Percentiles rank a stretch among this genome's conserved stretches.
phyloP scores from a whole-genome alignment of 768 basidiomycete genomes.

The Strobilomyces dryophilus region DNA sequence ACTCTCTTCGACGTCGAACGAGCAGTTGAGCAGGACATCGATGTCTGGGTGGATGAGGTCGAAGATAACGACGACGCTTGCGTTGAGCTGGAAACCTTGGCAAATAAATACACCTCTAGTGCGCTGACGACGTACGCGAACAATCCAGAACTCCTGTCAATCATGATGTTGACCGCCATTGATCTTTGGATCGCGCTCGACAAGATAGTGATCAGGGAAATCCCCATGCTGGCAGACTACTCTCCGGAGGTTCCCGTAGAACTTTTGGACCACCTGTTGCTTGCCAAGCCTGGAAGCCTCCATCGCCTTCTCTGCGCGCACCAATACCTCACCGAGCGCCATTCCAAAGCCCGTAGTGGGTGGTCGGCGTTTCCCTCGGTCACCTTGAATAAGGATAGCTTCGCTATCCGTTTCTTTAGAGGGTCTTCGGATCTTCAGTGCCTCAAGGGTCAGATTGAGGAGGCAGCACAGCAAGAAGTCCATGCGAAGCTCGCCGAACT shows the following conservation, averaged over 20 bases:
- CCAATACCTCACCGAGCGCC: not conserved
- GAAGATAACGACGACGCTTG: slow-evolving; percentile 5
- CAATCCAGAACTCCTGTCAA: slow-evolving; percentile 35
- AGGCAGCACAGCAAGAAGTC: slow-evolving; percentile 18
- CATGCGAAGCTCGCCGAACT: slow-evolving; percentile 30
- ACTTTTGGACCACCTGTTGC: not conserved
- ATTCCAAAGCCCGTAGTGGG: not conserved
- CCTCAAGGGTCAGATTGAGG: not conserved
- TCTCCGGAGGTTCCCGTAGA: not conserved
- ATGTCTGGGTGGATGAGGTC: not conserved
- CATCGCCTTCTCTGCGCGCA: not conserved
- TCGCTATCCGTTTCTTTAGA: not conserved
- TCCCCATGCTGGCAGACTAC: not conserved
- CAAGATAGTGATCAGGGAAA: not conserved
- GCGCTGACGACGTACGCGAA: slow-evolving; percentile 4
- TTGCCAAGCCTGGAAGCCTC: not conserved
- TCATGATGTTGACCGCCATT: slow-evolving; percentile 34
- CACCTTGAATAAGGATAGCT: not conserved
- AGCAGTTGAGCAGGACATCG: slow-evolving; percentile 20
- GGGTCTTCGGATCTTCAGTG: not conserved
- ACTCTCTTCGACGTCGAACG: slow-evolving; percentile 37
- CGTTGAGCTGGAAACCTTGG: slow-evolving; percentile 16
- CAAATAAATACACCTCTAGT: slow-evolving; percentile 21
- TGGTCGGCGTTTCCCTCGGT: not conserved
- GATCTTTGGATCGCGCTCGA: slow-evolving; percentile 8